Base-by-base conservation (phyloP, 176 grass and related monocot genomes). In the Echinochloa phyllopogon region DNA sequence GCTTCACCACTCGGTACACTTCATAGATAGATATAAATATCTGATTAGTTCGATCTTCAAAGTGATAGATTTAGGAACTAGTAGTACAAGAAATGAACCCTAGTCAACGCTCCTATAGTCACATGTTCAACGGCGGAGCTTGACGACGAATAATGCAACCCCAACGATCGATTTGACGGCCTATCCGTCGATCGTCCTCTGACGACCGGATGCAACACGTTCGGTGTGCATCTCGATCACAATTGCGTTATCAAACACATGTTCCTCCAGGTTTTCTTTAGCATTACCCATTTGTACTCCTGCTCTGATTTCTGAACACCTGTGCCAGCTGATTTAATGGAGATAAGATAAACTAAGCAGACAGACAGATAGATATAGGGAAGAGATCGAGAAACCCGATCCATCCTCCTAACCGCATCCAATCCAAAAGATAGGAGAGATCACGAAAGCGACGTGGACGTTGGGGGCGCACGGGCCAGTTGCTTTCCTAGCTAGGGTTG, bases 361-460 rank as follows among this genome's bases (percentile, higher is more conserved):
- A 3, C 4, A 44, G 10, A 52, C 65, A 72, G 41, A 65, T 18
- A 71, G 72, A 71, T 63, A 87, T 16, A 51, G 14, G 72, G 6
- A 3, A 61, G 23, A 13, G 11, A 13, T 6, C 25, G 20, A 48
- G 25, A 64, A n/a, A 12, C 58, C 58, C 23, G 59, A 27, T 60
- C 25, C 60, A 63, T 63, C 59, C 25, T 61, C 18, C 8, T 3
- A 36, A 38, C 81, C 10, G 29, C 29, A 43, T 67, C 63, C n/a
- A 43, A 67, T 69, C 71, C 63, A 44, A 48, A 75, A 59, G 43
- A 74, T 24, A 36, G 55, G 44, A 15, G 18, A 71, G 78, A 82
- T 72, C 2, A 36, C 65, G 88, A 86, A 72, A 90, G 11, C 64
- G 83, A 90, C 78, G 13, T n/a, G 88, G 29, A 86, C 88, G 88